Percentiles rank a stretch among this genome's conserved stretches.
Evolutionary conservation across 2,329 filamentous ascomycete genomes (phyloP).

Genomic region (Botrytis medusae): DNA sequence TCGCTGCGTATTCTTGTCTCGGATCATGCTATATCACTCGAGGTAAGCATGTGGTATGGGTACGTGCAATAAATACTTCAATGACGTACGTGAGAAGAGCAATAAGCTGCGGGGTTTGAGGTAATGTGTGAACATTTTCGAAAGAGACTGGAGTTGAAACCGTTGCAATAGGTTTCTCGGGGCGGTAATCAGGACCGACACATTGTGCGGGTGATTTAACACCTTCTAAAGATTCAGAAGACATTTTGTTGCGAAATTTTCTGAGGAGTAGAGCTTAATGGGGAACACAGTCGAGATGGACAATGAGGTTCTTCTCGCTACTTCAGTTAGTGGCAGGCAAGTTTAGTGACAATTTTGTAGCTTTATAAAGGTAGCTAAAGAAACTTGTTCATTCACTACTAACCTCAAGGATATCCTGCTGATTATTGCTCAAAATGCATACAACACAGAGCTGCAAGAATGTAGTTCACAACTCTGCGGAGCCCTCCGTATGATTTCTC

Average conservation of each 20-base stretch:
- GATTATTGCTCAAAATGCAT: neutral
- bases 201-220: conserved; percentile 47
- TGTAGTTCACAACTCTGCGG: conserved; percentile 16
- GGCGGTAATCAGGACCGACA: conserved; percentile 77
- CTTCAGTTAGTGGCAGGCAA: neutral
- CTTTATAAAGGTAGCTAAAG: neutral
- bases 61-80: neutral
- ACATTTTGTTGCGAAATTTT: conserved; percentile 8
- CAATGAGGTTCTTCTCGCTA: conserved; percentile 9
- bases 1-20: conserved; percentile 82
- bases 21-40: conserved; percentile 72
- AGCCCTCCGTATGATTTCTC: conserved; percentile 13
- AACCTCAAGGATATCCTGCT: conserved; percentile 10
- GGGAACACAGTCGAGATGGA: neutral
- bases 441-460: conserved; percentile 10
- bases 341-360: neutral
- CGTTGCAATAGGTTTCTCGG: conserved; percentile 79
- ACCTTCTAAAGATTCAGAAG: conserved; percentile 7
- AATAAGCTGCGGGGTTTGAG: conserved; percentile 95
- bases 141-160: conserved; percentile 80
- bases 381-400: conserved; percentile 12
- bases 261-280: neutral
- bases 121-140: conserved; percentile 85
- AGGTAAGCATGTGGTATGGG: conserved; percentile 19
- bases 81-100: conserved; percentile 85